Conservation (phyloP, 176 grass and related monocot genomes). For the Chrysopogon serrulatus region DNA sequence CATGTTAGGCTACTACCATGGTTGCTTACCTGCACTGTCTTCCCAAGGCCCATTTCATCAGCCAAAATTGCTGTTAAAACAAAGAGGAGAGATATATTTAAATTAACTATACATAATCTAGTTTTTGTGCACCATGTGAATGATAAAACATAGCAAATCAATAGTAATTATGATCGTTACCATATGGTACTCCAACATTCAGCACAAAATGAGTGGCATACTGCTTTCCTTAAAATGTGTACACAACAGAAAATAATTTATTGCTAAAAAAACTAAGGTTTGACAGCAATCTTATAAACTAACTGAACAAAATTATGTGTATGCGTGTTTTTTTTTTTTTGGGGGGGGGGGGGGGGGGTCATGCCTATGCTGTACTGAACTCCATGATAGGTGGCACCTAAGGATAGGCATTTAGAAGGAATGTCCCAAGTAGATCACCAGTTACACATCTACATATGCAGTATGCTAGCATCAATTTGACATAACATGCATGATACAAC, state of each 20-base stretch:
- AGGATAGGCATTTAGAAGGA: neutral
- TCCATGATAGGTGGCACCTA: neutral
- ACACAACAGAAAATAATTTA: neutral
- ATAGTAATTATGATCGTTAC: neutral
- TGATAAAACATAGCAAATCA: neutral
- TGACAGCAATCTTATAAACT: neutral
- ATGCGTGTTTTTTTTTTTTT: no score
- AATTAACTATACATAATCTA: neutral
- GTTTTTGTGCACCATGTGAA: neutral
- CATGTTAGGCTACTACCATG: neutral
- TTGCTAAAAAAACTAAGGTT: neutral
- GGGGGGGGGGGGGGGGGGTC: neutral
- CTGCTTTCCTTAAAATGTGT: neutral
- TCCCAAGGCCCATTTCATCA: conserved; percentile 99
- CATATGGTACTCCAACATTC: neutral
- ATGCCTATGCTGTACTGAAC: neutral
- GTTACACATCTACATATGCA: neutral
- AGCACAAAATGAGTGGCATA: neutral
- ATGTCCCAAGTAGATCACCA: neutral
- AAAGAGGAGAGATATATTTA: conserved; percentile 7
- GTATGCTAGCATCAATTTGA: neutral
- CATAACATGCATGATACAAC: neutral
- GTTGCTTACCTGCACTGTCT: conserved; percentile 83
- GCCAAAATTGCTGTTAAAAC: conserved; percentile 75
- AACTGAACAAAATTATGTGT: neutral